phyloP scores from a whole-genome alignment of 768 basidiomycete genomes.

The Boletales sp. region DNA sequence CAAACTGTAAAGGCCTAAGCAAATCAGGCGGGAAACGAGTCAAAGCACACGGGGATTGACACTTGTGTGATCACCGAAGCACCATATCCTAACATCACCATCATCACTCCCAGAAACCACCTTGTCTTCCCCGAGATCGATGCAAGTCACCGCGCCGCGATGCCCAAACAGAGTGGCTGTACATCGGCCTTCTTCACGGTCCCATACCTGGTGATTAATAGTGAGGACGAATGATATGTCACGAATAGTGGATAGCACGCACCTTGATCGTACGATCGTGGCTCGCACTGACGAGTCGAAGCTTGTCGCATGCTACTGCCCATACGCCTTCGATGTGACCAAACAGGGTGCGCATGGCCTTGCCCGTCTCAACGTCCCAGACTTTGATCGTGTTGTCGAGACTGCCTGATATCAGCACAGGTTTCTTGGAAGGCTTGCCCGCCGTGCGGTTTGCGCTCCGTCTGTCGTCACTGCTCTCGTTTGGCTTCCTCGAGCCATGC shows the following conservation, averaged over 20 bases:
- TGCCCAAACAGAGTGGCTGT: slow-evolving; percentile 91
- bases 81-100: slow-evolving; percentile 84
- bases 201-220: slow-evolving; percentile 70
- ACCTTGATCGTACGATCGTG: slow-evolving; percentile 99
- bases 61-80: slow-evolving; percentile 41
- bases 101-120: slow-evolving; percentile 97
- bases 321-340: slow-evolving; percentile 99
- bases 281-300: slow-evolving; percentile 88
- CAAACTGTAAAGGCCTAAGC: too few relatives aligned
- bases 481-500: slow-evolving; percentile 16
- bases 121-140: slow-evolving; percentile 90
- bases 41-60: not conserved
- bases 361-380: slow-evolving; percentile 91
- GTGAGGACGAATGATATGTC: not conserved
- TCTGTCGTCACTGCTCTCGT: slow-evolving; percentile 14
- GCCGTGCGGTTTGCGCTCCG: slow-evolving; percentile 3
- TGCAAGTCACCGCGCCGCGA: slow-evolving; percentile 88
- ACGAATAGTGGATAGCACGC: slow-evolving; percentile 17
- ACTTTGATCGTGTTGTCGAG: slow-evolving; percentile 94
- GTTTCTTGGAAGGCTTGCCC: slow-evolving; percentile 40
- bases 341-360: slow-evolving; percentile 78
- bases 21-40: not conserved
- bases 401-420: slow-evolving; percentile 83
- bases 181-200: slow-evolving; percentile 82
- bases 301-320: slow-evolving; percentile 89